Conservation (phyloP, 1,284 basidiomycete species). For the Cutaneotrichosporon cavernicola region DNA sequence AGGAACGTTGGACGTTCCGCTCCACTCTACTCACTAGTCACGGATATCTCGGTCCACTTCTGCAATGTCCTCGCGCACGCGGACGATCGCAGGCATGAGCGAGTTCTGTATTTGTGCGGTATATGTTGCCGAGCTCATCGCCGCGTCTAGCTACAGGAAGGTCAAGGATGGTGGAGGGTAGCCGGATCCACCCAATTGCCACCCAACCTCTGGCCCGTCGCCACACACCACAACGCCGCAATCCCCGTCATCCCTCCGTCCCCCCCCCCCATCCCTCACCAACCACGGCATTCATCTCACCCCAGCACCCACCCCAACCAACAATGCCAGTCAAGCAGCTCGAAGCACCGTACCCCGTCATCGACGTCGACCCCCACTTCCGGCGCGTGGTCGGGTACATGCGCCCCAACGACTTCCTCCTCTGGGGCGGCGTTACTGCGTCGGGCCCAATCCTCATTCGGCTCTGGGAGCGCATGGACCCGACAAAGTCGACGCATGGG, state of each 20-base stretch:
- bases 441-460: constrained; percentile 50
- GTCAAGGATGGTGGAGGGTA: too few species aligned
- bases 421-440: constrained; percentile 77
- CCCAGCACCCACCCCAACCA: constrained; percentile 6
- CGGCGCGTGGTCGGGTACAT: constrained; percentile 85
- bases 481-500: constrained; percentile 42
- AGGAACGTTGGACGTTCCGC: too few species aligned
- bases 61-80: constrained; percentile 22
- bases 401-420: constrained; percentile 80
- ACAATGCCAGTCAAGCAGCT: constrained; percentile 69
- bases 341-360: constrained; percentile 73
- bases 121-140: constrained; percentile 20
- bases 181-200: neutral
- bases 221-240: neutral
- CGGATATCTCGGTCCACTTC: constrained; percentile 28
- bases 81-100: constrained; percentile 26
- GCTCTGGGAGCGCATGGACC: constrained; percentile 29
- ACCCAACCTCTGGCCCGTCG: neutral
- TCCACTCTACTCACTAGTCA: constrained; percentile 31
- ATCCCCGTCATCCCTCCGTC: neutral
- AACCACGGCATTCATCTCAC: neutral
- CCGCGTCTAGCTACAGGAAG: too few species aligned
- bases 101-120: constrained; percentile 21
- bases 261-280: neutral
- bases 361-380: constrained; percentile 91